phyloP scores from a whole-genome alignment of 2,329 filamentous ascomycete species.

The Exophiala sp. region DNA sequence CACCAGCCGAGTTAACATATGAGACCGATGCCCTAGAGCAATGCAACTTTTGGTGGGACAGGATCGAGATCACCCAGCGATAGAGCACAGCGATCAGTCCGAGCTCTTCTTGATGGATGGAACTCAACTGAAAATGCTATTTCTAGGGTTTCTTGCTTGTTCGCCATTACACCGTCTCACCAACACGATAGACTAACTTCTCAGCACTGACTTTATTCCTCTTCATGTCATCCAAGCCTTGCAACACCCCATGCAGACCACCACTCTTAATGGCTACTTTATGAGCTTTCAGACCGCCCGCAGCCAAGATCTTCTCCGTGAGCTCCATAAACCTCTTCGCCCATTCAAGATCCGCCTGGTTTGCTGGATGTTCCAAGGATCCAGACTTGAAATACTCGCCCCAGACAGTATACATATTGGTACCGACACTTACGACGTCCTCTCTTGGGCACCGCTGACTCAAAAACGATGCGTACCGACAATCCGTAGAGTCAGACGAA shows the following conservation, averaged over 20 bases:
- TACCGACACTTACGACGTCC: slow-evolving; percentile 33
- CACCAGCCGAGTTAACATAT: slow-evolving; percentile 39
- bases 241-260: slow-evolving; percentile 45
- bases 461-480: slow-evolving; percentile 32
- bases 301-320: slow-evolving; percentile 39
- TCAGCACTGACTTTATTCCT: slow-evolving; percentile 44
- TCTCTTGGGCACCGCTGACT: slow-evolving; percentile 27
- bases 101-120: too few species aligned
- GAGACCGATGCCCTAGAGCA: slow-evolving; percentile 17
- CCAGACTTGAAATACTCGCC: slow-evolving; percentile 31
- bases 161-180: slow-evolving; percentile 2
- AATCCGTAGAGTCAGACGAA: slow-evolving; percentile 27
- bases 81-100: background rate
- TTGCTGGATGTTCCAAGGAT: background rate
- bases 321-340: slow-evolving; percentile 40
- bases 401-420: slow-evolving; percentile 33
- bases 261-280: slow-evolving; percentile 37
- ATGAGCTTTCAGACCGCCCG: slow-evolving; percentile 44
- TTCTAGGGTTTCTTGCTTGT: too few species aligned
- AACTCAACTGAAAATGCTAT: too few species aligned
- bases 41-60: slow-evolving; percentile 7
- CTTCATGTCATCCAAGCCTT: slow-evolving; percentile 44
- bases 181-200: slow-evolving; percentile 47
- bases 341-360: slow-evolving; percentile 41
- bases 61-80: background rate